Percentiles rank a stretch among this genome's conserved stretches.
phyloP scores from a whole-genome alignment of 208 protist genomes.

The Naegleria fowleri region DNA sequence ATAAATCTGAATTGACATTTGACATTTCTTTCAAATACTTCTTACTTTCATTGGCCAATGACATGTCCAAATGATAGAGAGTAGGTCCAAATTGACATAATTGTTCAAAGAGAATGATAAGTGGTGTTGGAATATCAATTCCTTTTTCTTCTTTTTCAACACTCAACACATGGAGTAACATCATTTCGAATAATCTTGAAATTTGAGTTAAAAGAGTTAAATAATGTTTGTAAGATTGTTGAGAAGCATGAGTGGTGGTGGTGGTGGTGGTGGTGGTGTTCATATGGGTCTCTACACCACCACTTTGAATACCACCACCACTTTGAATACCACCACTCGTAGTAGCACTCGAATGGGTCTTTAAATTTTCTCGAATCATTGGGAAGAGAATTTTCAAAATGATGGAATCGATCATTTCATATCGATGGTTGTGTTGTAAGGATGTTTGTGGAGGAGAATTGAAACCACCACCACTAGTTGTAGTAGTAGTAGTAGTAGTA shows the following conservation, averaged over 20 bases:
- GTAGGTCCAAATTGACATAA: not conserved
- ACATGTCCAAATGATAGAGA: not conserved
- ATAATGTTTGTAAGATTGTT: not conserved
- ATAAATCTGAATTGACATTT: too few species aligned
- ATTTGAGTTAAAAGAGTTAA: not conserved
- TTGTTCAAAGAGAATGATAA: not conserved
- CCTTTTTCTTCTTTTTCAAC: too few species aligned
- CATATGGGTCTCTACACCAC: too few species aligned
- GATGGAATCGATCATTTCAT: too few species aligned
- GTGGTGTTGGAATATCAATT: not conserved
- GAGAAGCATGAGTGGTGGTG: not conserved
- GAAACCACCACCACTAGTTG: not conserved
- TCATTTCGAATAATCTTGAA: not conserved
- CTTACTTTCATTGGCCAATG: not conserved
- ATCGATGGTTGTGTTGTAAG: too few species aligned
- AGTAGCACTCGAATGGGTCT: too few species aligned
- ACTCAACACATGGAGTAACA: not conserved
- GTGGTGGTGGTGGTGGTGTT: not conserved
- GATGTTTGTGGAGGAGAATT: not conserved
- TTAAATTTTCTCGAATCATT: too few species aligned
- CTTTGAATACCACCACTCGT: too few species aligned
- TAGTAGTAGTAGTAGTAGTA: not conserved
- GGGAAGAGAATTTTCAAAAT: too few species aligned
- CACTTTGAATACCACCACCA: too few species aligned
- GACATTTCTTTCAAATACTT: slow-evolving; percentile 1